Evolutionary conservation across 495 filamentous ascomycete genomes (phyloP).

Genomic region (Cercophora newfieldiana): DNA sequence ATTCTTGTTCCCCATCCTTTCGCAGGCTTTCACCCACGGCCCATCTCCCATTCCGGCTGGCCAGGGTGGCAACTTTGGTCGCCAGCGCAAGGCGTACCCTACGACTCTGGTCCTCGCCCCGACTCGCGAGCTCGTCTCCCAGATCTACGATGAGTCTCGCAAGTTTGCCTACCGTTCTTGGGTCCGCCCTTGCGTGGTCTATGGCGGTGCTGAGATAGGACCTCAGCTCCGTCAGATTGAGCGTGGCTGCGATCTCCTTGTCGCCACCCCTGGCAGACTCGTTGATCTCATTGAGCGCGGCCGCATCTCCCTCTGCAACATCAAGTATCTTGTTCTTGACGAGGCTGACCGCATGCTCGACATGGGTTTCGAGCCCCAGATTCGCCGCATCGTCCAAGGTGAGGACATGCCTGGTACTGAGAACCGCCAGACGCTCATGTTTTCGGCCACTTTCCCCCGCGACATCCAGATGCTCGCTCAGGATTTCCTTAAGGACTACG

Average conservation of each 20-base stretch:
- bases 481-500: constrained; percentile 97
- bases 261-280: constrained; percentile 94
- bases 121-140: constrained; percentile 95
- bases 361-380: constrained; percentile 99
- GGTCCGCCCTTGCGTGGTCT: constrained; percentile 97
- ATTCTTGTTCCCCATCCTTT: constrained; percentile 97
- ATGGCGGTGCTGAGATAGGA: constrained; percentile 97
- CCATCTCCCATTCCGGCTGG: constrained; percentile 67
- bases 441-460: constrained; percentile 97
- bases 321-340: constrained; percentile 98
- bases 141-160: constrained; percentile 96
- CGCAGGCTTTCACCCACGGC: constrained; percentile 88
- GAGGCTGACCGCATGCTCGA: constrained; percentile 99
- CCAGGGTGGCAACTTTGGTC: constrained; percentile 67
- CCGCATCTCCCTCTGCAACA: constrained; percentile 92
- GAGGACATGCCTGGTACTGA: constrained; percentile 93
- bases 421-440: constrained; percentile 96
- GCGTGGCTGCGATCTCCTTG: constrained; percentile 94
- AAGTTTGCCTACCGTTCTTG: constrained; percentile 99
- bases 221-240: constrained; percentile 96
- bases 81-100: constrained; percentile 92
- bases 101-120: constrained; percentile 94
- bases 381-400: constrained; percentile 95
- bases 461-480: constrained; percentile 98
- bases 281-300: constrained; percentile 98